A percentile compares a stretch with the other conserved stretches of the same genome.
phyloP scores from a whole-genome alignment of 2,329 filamentous ascomycete genomes.

The Exophiala xenobiotica region DNA sequence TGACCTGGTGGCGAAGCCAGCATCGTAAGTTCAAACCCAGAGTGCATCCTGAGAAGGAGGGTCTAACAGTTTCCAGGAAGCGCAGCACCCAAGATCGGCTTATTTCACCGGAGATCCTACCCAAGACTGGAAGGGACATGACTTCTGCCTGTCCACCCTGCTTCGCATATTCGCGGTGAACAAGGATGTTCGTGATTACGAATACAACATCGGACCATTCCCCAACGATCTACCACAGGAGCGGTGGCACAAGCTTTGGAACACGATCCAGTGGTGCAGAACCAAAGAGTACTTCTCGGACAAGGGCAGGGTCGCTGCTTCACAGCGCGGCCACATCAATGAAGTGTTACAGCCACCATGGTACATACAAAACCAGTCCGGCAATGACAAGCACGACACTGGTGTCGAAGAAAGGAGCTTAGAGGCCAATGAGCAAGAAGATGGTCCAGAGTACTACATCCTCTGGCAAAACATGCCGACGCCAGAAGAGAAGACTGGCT shows the following conservation, averaged over 20 bases:
- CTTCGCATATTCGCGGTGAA: background rate
- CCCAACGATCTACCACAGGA: background rate
- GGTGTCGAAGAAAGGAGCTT: background rate
- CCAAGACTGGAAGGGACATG: background rate
- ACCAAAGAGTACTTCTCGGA: background rate
- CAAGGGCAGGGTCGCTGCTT: background rate
- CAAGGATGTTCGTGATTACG: background rate
- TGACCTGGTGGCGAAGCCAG: too few species aligned
- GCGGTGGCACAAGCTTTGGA: background rate
- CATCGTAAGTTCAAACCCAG: too few species aligned
- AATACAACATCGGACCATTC: background rate
- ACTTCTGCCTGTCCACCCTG: background rate
- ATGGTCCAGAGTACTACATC: background rate
- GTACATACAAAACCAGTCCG: background rate
- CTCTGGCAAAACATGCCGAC: background rate
- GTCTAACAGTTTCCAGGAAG: too few species aligned
- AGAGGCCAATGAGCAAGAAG: background rate
- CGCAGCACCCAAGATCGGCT: background rate
- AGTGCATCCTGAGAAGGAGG: too few species aligned
- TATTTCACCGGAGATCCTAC: background rate
- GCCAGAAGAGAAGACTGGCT: background rate
- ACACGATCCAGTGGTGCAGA: background rate
- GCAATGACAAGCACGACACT: background rate
- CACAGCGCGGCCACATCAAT: background rate
- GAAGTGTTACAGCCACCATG: background rate